Conservation (phyloP, 441 rosid species). For the Sinapis alba region DNA sequence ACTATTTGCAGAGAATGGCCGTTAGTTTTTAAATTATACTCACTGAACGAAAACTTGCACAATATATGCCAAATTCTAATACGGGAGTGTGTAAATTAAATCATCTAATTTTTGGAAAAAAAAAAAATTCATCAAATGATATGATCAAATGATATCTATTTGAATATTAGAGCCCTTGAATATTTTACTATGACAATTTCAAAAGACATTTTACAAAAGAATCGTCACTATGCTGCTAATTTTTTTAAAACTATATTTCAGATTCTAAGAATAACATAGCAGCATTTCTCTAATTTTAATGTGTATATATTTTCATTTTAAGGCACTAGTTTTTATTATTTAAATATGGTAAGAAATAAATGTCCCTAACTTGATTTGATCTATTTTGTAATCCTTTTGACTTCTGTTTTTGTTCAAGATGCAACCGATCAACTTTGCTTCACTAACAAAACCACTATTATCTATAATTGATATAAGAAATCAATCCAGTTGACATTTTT, state of each 20-base stretch:
- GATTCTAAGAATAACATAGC: neutral
- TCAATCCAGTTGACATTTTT: neutral
- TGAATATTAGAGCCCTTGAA: neutral
- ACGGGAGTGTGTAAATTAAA: neutral
- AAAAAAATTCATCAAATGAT: neutral
- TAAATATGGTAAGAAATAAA: neutral
- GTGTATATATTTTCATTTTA: neutral
- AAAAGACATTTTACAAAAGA: neutral
- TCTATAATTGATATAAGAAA: neutral
- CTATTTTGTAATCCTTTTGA: neutral
- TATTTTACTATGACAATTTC: neutral
- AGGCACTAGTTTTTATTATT: neutral
- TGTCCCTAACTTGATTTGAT: neutral
- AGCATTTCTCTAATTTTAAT: neutral
- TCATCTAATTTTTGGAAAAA: neutral
- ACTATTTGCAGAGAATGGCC: neutral
- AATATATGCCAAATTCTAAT: neutral
- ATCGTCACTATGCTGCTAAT: neutral
- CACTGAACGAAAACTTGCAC: neutral
- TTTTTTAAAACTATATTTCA: neutral
- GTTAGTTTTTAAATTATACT: neutral
- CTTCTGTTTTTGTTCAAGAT: neutral
- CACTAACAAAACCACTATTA: neutral
- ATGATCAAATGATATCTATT: neutral
- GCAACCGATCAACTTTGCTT: neutral